Base-by-base conservation (phyloP, 805 yeast species). In the Yamadazyma sp. region DNA sequence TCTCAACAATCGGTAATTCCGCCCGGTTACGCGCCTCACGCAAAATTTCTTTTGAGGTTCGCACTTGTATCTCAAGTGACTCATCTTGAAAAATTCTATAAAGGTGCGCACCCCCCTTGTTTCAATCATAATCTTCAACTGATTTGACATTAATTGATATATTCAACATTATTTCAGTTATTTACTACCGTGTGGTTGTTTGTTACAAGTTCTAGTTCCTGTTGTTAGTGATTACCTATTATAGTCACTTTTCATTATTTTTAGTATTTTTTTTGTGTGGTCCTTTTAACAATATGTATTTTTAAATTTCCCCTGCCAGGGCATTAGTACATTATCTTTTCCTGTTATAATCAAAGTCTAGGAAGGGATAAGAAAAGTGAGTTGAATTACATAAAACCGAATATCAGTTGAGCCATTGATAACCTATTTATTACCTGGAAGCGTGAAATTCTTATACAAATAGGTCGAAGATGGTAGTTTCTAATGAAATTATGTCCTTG, bases 401-500 rank as follows among this genome's bases (percentile, higher is more conserved):
- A n/a, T n/a, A n/a, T n/a, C n/a, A n/a, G n/a, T n/a, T n/a, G n/a
- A n/a, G n/a, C n/a, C n/a, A n/a, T n/a, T n/a, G n/a, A n/a, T n/a
- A n/a, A n/a, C n/a, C n/a, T n/a, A n/a, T n/a, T n/a, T n/a, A n/a
- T n/a, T n/a, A n/a, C n/a, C 8, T 22, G 14, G 35, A 32, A 32
- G 35, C 25, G 15, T 33, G 37, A 34, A 34, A 27, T 34, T 34
- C 37, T 34, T 15, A 16, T 28, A 30, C 10, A 20, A 20, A 30
- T 20, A 20, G n/a, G 15, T 10, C 20, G 21, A 30, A n/a, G 12
- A 35, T 40, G 39, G 35, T 40, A 12, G 33, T 40, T n/a, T 21
- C 37, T 4, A 32, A 17, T 25, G 41, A 38, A 21, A 31, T 30
- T 17, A 31, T 38, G 37, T 26, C 41, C 14, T 28, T 37, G n/a